These are phyloP conservation scores for Musa schizocarpa DNA, from an alignment of 176 grass and related monocot genomes.

Conservation along the genomic window DNA sequence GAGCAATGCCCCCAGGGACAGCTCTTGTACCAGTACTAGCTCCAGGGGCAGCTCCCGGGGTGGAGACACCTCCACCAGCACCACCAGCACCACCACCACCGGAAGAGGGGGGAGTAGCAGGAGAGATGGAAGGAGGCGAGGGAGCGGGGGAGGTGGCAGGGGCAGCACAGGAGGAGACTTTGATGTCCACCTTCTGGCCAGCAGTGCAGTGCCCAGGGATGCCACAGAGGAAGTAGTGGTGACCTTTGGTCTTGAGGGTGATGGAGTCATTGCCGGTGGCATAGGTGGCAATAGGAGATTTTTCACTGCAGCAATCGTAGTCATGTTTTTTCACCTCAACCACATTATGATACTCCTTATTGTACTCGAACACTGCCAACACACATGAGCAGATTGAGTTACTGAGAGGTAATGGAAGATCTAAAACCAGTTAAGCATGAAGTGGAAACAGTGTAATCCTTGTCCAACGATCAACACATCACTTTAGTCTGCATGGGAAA, in stretches of 20 bases:
- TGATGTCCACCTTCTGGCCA: constrained; percentile 2
- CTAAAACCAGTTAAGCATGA: too few species aligned
- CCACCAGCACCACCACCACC: not conserved
- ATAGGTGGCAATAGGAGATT: not conserved
- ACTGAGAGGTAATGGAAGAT: not conserved
- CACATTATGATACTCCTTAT: not conserved
- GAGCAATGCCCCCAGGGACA: not conserved
- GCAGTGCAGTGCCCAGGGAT: not conserved
- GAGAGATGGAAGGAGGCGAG: not conserved
- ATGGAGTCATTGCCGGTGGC: not conserved
- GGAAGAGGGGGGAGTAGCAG: not conserved
- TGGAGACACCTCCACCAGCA: not conserved
- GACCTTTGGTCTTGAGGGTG: not conserved
- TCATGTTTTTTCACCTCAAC: constrained; percentile 24
- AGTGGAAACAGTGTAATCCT: too few species aligned
- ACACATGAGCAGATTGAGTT: not conserved
- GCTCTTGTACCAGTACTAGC: not conserved
- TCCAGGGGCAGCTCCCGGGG: not conserved
- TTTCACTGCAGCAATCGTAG: constrained; percentile 12
- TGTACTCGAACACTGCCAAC: constrained; percentile 26
- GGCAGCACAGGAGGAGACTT: not conserved
- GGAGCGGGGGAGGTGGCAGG: not conserved
- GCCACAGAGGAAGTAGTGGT: constrained; percentile 6
- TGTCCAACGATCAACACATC: too few species aligned
- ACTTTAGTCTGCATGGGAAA: too few species aligned